Evolutionary conservation across 345 rosid species (phyloP).

Genomic region (Rhodamnia argentea): DNA sequence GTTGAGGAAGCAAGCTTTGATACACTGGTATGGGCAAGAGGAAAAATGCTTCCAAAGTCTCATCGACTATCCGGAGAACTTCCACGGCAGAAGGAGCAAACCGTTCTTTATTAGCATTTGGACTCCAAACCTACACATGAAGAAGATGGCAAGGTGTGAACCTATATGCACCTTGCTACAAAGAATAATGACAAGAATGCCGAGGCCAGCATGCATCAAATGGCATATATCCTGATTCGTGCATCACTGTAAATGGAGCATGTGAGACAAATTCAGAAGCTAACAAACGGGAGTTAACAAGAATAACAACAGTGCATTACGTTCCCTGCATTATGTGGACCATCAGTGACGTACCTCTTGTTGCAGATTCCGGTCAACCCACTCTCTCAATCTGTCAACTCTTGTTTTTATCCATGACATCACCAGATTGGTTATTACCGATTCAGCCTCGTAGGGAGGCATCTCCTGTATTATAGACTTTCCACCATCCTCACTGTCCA

Average conservation of each 20-base stretch:
- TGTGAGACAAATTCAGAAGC: neutral
- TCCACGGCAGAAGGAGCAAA: constrained; percentile 84
- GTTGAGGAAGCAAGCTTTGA: constrained; percentile 67
- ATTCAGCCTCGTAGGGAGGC: constrained; percentile 95
- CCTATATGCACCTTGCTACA: neutral
- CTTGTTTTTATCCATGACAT: constrained; percentile 75
- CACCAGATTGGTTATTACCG: constrained; percentile 63
- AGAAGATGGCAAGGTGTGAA: neutral
- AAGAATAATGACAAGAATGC: neutral
- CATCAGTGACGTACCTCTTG: constrained; percentile 48
- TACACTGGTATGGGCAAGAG: constrained; percentile 79
- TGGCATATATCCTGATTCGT: neutral
- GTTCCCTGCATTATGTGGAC: neutral
- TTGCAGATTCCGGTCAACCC: constrained; percentile 77
- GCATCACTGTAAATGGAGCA: neutral
- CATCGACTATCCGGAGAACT: constrained; percentile 75
- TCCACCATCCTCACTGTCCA: constrained; percentile 97
- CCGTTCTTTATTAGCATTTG: constrained; percentile 56
- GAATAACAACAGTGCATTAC: neutral
- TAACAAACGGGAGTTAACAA: neutral
- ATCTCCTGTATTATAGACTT: constrained; percentile 91
- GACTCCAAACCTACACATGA: constrained; percentile 66
- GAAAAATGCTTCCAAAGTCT: constrained; percentile 87
- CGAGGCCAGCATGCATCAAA: neutral
- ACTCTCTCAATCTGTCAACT: constrained; percentile 76